These are phyloP conservation scores for Pseudocercospora fijiensis DNA, from an alignment of 2,329 filamentous ascomycete species.

Conservation along the genomic window DNA sequence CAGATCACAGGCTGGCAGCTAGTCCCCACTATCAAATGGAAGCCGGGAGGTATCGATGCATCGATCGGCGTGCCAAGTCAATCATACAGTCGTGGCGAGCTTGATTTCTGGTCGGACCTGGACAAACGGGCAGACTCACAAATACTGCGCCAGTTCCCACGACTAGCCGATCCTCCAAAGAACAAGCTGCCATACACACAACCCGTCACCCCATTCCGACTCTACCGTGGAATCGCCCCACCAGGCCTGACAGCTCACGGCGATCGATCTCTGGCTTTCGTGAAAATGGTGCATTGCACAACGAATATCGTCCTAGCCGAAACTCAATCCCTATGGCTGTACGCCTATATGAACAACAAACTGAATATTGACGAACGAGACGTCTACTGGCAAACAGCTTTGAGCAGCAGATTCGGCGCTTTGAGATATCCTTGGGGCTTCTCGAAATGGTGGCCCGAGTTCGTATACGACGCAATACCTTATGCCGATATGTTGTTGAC, in stretches of 20 bases:
- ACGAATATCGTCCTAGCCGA: slow-evolving; percentile 15
- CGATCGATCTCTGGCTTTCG: slow-evolving; percentile 17
- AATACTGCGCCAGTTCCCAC: slow-evolving; percentile 16
- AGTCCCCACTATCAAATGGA: slow-evolving; percentile 49
- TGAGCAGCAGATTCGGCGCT: slow-evolving; percentile 15
- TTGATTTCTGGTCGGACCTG: slow-evolving; percentile 14
- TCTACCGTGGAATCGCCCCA: slow-evolving; percentile 18
- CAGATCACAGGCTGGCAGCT: slow-evolving; percentile 59
- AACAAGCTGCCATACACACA: slow-evolving; percentile 16
- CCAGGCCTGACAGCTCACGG: slow-evolving; percentile 13
- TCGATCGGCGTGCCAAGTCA: slow-evolving; percentile 16
- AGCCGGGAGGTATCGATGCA: slow-evolving; percentile 9
- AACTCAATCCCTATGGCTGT: slow-evolving; percentile 17
- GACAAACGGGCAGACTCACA: slow-evolving; percentile 13
- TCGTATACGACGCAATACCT: slow-evolving; percentile 19
- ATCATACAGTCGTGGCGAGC: slow-evolving; percentile 2
- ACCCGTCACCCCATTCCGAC: slow-evolving; percentile 16
- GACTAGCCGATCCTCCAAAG: slow-evolving; percentile 10
- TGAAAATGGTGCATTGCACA: slow-evolving; percentile 21
- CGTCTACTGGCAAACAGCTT: slow-evolving; percentile 12
- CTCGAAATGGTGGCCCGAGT: slow-evolving; percentile 20
- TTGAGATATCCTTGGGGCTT: slow-evolving; percentile 19
- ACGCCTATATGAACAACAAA: slow-evolving; percentile 18
- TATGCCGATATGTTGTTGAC: slow-evolving; percentile 21
- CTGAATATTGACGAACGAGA: slow-evolving; percentile 12